Evolutionary conservation across 768 basidiomycete genomes (phyloP).

Genomic region (Clathrus columnatus): DNA sequence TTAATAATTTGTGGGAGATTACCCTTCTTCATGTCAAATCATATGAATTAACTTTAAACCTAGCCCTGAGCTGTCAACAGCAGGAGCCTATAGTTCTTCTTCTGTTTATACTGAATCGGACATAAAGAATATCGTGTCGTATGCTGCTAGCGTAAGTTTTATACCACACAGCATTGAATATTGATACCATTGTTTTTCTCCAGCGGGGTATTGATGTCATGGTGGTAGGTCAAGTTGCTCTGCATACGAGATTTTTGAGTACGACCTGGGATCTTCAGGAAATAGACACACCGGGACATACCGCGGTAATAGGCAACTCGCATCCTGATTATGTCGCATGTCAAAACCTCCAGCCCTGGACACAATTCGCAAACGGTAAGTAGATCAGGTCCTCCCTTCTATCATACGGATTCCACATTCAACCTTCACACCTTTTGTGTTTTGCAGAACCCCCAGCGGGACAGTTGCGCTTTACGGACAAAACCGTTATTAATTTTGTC

Average conservation of each 20-base stretch:
- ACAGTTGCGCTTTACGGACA: conserved; percentile 65
- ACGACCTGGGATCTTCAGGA: conserved; percentile 36
- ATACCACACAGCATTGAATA: background rate
- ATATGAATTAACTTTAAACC: background rate
- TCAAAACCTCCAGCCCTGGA: conserved; percentile 26
- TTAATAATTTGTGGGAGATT: conserved; percentile 37
- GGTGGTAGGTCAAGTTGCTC: conserved; percentile 25
- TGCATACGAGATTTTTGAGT: background rate
- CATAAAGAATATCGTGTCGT: conserved; percentile 50
- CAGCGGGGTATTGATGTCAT: conserved; percentile 68
- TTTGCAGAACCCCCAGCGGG: conserved; percentile 64
- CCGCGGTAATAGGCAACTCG: conserved; percentile 49
- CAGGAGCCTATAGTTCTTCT: conserved; percentile 49
- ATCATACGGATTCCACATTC: background rate
- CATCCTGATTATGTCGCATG: conserved; percentile 76
- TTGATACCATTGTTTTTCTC: background rate
- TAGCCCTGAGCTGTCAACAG: conserved; percentile 42
- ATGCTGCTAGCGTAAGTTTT: conserved; percentile 58
- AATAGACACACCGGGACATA: conserved; percentile 82
- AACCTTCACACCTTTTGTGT: background rate
- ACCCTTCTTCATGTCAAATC: background rate
- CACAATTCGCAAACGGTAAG: conserved; percentile 44
- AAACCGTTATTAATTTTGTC: conserved; percentile 52
- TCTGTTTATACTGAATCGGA: conserved; percentile 48
- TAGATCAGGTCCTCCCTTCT: conserved; percentile 2